Percentiles rank a stretch among this genome's conserved stretches.
phyloP scores from a whole-genome alignment of 148 eudicot species.

The Rheum nobile region DNA sequence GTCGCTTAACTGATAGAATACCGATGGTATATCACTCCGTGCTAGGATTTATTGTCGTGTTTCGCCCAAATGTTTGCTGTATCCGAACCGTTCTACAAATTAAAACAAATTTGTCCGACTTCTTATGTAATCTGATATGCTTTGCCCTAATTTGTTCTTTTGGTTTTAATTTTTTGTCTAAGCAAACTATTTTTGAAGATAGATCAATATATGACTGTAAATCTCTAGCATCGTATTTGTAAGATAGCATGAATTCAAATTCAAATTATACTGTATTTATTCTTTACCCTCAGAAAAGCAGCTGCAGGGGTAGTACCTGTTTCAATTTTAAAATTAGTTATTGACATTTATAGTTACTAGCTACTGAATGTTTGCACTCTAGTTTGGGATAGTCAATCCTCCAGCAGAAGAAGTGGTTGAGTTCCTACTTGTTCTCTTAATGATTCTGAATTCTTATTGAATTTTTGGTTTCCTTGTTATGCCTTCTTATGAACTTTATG shows the following conservation, averaged over 20 bases:
- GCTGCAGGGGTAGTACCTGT: background rate
- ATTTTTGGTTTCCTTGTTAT: background rate
- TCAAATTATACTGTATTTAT: background rate
- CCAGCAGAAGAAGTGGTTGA: background rate
- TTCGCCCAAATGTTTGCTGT: background rate
- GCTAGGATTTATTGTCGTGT: background rate
- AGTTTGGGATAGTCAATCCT: background rate
- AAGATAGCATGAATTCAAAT: background rate
- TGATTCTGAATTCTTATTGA: slow-evolving; percentile 3
- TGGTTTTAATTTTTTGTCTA: background rate
- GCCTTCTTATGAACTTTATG: too few species aligned
- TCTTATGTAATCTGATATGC: background rate
- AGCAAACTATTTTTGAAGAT: background rate
- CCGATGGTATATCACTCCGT: background rate
- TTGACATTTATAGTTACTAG: background rate
- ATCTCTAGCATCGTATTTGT: background rate
- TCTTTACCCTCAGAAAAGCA: background rate
- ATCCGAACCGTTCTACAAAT: background rate
- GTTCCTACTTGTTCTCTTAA: background rate
- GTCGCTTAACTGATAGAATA: background rate
- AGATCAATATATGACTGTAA: background rate
- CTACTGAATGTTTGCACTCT: background rate
- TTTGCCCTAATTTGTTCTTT: background rate
- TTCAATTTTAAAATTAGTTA: background rate
- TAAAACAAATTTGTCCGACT: background rate